Evolutionary conservation across 169 alveolate genomes (phyloP).

Genomic region (Plasmodium adleri): DNA sequence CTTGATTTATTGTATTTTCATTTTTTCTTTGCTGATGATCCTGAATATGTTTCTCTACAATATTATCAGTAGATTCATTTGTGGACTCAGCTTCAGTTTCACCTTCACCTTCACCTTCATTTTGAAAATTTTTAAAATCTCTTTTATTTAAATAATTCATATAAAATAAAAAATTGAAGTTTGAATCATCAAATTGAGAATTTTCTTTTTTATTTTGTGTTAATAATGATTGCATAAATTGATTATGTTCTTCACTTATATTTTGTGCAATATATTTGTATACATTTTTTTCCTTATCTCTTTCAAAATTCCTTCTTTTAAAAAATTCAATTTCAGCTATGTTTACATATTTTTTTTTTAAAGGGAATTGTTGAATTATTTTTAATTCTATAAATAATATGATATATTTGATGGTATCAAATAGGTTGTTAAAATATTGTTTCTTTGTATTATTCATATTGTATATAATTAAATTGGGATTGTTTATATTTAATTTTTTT

Average conservation of each 20-base stretch:
- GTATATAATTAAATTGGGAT: background rate
- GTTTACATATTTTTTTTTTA: conserved; percentile 12
- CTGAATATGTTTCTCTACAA: background rate
- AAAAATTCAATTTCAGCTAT: conserved; percentile 43
- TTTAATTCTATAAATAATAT: conserved; percentile 45
- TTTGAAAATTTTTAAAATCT: background rate
- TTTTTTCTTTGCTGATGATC: background rate
- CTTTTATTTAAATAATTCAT: conserved; percentile 21
- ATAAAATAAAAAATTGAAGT: conserved; percentile 30
- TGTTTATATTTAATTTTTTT: conserved; percentile 15
- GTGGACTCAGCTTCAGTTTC: background rate
- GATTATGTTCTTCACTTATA: conserved; percentile 23
- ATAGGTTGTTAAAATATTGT: background rate
- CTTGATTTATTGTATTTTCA: background rate
- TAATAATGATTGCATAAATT: conserved; percentile 7
- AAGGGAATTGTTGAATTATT: conserved; percentile 13
- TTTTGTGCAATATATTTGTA: conserved; percentile 47
- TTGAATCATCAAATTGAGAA: conserved; percentile 20
- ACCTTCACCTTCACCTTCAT: background rate
- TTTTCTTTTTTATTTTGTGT: conserved; percentile 11
- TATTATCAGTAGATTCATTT: background rate
- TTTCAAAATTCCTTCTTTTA: conserved; percentile 43
- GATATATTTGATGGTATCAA: conserved; percentile 24
- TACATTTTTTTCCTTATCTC: conserved; percentile 45
- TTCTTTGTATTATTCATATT: background rate